Evolutionary conservation across 441 rosid species (phyloP).

Genomic region (Gossypium schwendimanii): DNA sequence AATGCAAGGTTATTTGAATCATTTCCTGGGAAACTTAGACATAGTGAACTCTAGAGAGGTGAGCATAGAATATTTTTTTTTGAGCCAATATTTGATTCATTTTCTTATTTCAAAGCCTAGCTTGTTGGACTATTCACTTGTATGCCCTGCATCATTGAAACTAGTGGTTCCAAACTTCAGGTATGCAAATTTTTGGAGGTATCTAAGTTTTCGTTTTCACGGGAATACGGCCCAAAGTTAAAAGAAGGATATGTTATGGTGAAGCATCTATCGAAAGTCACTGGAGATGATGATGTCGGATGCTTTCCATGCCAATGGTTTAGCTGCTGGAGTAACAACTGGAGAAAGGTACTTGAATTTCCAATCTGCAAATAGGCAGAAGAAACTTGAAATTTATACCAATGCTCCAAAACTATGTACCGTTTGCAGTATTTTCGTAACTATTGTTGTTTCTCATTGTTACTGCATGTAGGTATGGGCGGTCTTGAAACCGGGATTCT

Average conservation of each 20-base stretch:
- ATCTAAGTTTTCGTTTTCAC: slow-evolving; percentile 58
- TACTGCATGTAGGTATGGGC: slow-evolving; percentile 53
- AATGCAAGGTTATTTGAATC: slow-evolving; percentile 66
- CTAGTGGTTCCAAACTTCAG: slow-evolving; percentile 21
- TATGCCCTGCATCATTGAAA: not conserved
- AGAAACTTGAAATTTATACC: not conserved
- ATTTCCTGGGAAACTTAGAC: slow-evolving; percentile 60
- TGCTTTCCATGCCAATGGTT: slow-evolving; percentile 37
- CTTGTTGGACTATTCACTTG: not conserved
- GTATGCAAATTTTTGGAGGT: slow-evolving; percentile 77
- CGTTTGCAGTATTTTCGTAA: not conserved
- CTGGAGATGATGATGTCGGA: slow-evolving; percentile 27
- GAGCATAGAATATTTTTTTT: slow-evolving; percentile 9
- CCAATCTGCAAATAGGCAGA: not conserved
- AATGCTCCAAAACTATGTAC: not conserved
- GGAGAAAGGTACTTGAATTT: slow-evolving; percentile 46
- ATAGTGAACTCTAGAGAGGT: slow-evolving; percentile 70
- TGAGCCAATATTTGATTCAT: not conserved
- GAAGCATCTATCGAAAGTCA: slow-evolving; percentile 43
- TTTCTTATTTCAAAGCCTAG: not conserved
- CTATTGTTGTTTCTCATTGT: not conserved
- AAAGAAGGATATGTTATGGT: slow-evolving; percentile 69
- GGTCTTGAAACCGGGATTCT: slow-evolving; percentile 67
- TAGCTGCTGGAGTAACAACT: slow-evolving; percentile 39
- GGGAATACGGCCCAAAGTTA: slow-evolving; percentile 64